Base-by-base conservation (phyloP, 345 rosid genomes). In the Gossypium mustelinum region DNA sequence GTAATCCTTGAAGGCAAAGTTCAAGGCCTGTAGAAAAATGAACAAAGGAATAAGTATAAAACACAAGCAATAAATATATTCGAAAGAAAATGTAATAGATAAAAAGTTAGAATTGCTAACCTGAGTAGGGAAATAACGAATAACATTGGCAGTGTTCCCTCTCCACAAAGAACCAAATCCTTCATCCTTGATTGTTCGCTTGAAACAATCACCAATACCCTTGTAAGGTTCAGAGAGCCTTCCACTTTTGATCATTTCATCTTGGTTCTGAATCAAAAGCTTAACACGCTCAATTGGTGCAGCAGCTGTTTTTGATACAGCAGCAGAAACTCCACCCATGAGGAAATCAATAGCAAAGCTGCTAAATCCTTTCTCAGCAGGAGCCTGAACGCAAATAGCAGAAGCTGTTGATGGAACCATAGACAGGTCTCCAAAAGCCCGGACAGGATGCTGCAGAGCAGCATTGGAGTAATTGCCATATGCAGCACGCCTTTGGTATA, bases 51-150 rank as follows among this genome's bases (percentile, higher is more conserved):
- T 72, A 1, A 70, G 78, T 14, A 60, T 57, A 39, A 22, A 73
- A 2, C 16, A 10, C 18, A 7, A 2, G 12, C 27, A 52, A 61
- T 48, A 12, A 45, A 9, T 17, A 16, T 3, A 7, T 17, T 2
- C 7, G 22, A 57, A 57, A 20, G 13, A 57, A 0, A 57, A 18
- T 7, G 41, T 34, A 34, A 34, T 4, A 34, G 5, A 34, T 18
- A 8, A 8, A 14, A 6, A 48, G 9, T 41, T 11, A 43, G 2
- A 51, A 17, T 25, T 41, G 4, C 65, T 22, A 56, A 87, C 97
- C 94, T 92, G 97, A 20, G 97, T 92, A 56, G 96, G 97, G 81
- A 92, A 92, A 81, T 90, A 92, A 81, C 97, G 88, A 81, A 92
- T 87, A 59, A 92, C 97, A 80, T 92, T 92, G 76, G 92, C 96